Evolutionary conservation across 192 early-diverging fungal genomes (phyloP), one percentile per base, ranked within the genome.

Genomic region (Powellomyces hirtus): DNA sequence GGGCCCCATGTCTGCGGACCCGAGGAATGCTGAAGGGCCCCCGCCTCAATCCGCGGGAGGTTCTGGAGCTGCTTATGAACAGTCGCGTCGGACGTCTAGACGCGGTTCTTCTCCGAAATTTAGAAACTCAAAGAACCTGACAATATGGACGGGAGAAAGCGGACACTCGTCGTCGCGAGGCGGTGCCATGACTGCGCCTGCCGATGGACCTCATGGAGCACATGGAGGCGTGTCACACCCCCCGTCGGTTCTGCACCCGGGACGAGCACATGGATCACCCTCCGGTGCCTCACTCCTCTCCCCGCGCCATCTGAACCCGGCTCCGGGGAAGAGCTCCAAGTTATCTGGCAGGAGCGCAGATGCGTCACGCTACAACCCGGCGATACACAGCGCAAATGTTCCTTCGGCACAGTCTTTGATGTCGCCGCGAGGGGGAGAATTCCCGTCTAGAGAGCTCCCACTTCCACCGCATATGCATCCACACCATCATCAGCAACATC

Each of bases 381-480:
- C 36, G 38, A 33, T 62, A 5, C 50, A 64, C 40, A 65, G 30
- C 40, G 38, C 51, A 34, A 69, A 42, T 38, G 22, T 38, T 10
- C 20, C 42, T 24, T 26, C 63, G 14, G 38, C 26, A 2, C 64
- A 66, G 13, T 46, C 61, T 22, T 18, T 68, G 13, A 40, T 62
- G 18, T 72, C 76, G 35, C 72, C 76, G 20, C 59, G 67, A 14
- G 53, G 52, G 14, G 72, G 57, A 8, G 57, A 77, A 37, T 73
- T 73, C 36, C 66, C 71, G 1, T 70, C 62, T n/a, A n/a, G 76
- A 16, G 76, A 77, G 40, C 49, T 77, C 8, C 76, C 76, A 14
- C 61, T 59, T 16, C 71, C 71, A 16, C 38, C 62, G 35, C 66
- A 63, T 20, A 50, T 68, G 55, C 76, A 60, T 33, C 38, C 46